Evolutionary conservation across 1,284 basidiomycete species (phyloP).

Genomic region (Testicularia cyperi): DNA sequence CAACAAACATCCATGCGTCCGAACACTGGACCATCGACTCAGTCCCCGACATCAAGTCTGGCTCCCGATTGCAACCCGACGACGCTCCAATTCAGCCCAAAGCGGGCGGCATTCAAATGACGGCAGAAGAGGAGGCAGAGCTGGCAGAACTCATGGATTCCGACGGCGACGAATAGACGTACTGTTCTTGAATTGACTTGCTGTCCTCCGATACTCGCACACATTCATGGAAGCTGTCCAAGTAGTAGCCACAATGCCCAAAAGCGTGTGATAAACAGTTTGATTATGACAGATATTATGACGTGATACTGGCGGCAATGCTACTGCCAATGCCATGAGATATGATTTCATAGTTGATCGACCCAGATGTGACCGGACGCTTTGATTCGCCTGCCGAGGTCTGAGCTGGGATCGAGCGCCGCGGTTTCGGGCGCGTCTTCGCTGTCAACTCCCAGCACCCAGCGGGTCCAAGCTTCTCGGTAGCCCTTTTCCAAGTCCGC

Average conservation of each 20-base stretch:
- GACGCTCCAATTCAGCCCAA: not conserved
- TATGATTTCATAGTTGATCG: conserved; percentile 1
- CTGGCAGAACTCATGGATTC: conserved; percentile 39
- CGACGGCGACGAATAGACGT: conserved; percentile 11
- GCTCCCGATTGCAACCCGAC: not conserved
- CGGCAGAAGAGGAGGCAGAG: conserved; percentile 51
- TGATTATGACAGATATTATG: no score
- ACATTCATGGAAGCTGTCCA: no score
- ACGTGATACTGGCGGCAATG: no score
- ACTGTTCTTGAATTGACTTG: no score
- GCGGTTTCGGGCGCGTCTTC: conserved; percentile 62
- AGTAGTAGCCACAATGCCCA: no score
- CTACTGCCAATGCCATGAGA: not conserved
- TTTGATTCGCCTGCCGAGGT: conserved; percentile 2
- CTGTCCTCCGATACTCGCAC: no score
- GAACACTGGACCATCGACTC: conserved; percentile 1
- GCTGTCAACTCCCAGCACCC: conserved; percentile 65
- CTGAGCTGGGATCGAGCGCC: not conserved
- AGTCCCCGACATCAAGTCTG: not conserved
- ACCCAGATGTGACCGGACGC: conserved; percentile 46
- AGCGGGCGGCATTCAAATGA: conserved; percentile 16
- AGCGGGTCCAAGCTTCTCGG: conserved; percentile 66
- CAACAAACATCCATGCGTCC: no score
- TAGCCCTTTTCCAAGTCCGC: conserved; percentile 66
- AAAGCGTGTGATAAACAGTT: no score